Evolutionary conservation across 306 rosid genomes (phyloP), one percentile per base, ranked within the genome.

Genomic region (Sphenostylis stenocarpa): DNA sequence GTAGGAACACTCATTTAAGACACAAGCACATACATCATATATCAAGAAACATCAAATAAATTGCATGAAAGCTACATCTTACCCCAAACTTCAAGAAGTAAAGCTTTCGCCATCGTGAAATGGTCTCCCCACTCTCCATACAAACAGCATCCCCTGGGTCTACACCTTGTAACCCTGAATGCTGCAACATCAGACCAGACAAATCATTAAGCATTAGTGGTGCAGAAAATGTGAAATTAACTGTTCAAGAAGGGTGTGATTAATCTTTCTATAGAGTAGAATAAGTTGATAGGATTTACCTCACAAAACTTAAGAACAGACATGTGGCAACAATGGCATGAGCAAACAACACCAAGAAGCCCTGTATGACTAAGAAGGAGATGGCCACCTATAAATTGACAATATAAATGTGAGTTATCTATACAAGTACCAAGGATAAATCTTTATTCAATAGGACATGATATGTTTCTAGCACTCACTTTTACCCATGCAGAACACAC

Each of bases 271-370:
- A 67, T 11, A 69, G 26, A 16, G 53, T 31, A 66, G 60, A 31
- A 69, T 2, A 51, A 67, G n/a, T 51, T 26, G 63, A 55, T 20
- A 26, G 62, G 49, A 74, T 61, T 43, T 80, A 88, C 96, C 96
- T 90, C 90, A 26, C 92, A 90, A 88, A 90, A 90, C 83, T 88
- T 88, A 5, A 78, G 76, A 43, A 88, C 87, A 12, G 92, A 90
- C 96, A 88, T 90, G 88, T 85, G 92, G 64, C 77, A 51, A 80
- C 13, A 63, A 53, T 90, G 96, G 79, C 96, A 90, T 39, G 87
- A 86, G 83, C 91, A 90, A 79, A 90, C 88, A 83, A 88, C 81
- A 72, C 92, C 92, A 79, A 83, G 84, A 74, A 79, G 81, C 48
- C 84, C 84, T 31, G 81, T 83, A 65, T 74, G 79, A 75, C 86